Evolutionary conservation across 75 land plant genomes (phyloP), one percentile per base, ranked within the genome.

Genomic region (Cryptomeria japonica): DNA sequence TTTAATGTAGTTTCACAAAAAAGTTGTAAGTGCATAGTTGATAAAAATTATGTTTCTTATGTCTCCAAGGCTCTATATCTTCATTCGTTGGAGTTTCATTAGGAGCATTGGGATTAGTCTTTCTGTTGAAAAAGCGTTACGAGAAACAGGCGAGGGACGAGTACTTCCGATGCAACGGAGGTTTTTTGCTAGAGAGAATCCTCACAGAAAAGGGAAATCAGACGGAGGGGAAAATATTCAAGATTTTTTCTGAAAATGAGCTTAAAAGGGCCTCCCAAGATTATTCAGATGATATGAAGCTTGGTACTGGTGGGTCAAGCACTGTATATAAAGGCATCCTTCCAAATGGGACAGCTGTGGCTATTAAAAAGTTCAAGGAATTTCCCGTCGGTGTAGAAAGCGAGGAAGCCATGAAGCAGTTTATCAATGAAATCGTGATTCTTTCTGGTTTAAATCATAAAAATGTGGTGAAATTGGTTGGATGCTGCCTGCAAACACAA

Each of bases 301-400:
- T 95, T 28, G 97, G 96, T 0, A 51, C 87, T 3, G 97, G 97
- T 6, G 91, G 95, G 85, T 96, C 95, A 84, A 95, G 95, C 4
- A 86, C 88, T 0, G 97, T 96, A 32, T 96, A 96, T 88, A 87
- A 88, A 0, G 97, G 87, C 19, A 79, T 9, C 10, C 76, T 96
- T 15, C 34, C 75, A 2, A 95, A 96, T 83, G 93, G 94, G 1
- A 89, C 91, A 3, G 90, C 91, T 46, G 94, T 96, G 2, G 97
- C 96, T 8, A 90, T 96, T 56, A 96, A 96, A 85, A 77, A 82
- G 85, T 32, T 34, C 41, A 46, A 87, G 42, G 94, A 92, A 41
- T 91, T 89, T 34, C 94, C 93, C 47, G 36, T 18, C 22, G 97
- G 41, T 41, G 41, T 41, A 41, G 41, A 41, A 41, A 41, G 41